Percentiles rank a stretch among this genome's conserved stretches.
These are phyloP conservation scores for Abrus precatorius DNA, from an alignment of 306 rosid species.

Conservation along the genomic window DNA sequence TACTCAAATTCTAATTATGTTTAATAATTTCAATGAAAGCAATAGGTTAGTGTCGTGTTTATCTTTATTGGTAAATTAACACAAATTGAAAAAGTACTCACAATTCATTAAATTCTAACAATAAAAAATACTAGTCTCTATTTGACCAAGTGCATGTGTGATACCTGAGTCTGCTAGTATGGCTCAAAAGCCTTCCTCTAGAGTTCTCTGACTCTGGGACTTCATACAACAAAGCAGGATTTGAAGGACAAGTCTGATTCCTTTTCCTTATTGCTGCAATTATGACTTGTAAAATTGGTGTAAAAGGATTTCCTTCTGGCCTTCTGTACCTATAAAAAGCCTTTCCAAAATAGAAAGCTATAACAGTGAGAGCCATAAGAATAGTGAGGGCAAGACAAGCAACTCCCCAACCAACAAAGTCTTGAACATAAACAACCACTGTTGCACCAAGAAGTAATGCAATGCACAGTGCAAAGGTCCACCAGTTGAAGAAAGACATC, in stretches of 20 bases:
- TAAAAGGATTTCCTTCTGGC: constrained; percentile 60
- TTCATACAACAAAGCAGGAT: constrained; percentile 56
- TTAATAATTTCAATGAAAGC: background rate
- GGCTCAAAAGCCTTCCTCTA: constrained; percentile 49
- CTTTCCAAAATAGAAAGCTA: constrained; percentile 54
- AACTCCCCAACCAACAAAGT: constrained; percentile 57
- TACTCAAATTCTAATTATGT: background rate
- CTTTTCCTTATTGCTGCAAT: constrained; percentile 62
- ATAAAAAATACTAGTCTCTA: background rate
- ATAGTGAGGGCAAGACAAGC: constrained; percentile 50
- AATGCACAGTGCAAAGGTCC: constrained; percentile 56
- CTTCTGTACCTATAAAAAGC: constrained; percentile 53
- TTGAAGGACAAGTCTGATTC: constrained; percentile 49
- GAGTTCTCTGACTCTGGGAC: constrained; percentile 43
- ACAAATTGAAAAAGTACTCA: no score
- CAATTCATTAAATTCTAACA: background rate
- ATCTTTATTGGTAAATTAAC: no score
- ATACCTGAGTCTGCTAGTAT: constrained; percentile 58
- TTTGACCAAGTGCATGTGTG: background rate
- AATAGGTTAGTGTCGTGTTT: background rate
- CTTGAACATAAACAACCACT: constrained; percentile 59
- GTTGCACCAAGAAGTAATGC: constrained; percentile 58
- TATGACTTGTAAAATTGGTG: constrained; percentile 56
- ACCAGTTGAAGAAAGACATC: constrained; percentile 69
- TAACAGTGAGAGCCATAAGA: constrained; percentile 48